Evolutionary conservation across 148 eudicot species (phyloP).

Genomic region (Chenopodium berlandieri): DNA sequence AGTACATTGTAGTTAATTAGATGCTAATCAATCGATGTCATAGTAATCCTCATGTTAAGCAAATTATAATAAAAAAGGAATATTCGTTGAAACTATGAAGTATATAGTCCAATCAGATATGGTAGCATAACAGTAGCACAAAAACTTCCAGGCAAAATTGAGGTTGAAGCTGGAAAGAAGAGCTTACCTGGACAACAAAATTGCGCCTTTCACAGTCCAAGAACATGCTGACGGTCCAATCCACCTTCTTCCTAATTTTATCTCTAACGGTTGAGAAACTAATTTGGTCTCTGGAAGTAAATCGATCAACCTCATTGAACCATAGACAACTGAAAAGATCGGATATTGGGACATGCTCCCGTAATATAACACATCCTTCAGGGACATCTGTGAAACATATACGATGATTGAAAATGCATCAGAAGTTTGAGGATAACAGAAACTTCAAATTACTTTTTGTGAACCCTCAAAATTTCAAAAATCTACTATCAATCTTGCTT

Average conservation of each 20-base stretch:
- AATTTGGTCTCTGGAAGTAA: slow-evolving; percentile 94
- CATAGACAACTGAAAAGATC: slow-evolving; percentile 94
- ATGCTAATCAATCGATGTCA: too few species aligned
- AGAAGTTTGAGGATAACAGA: not conserved
- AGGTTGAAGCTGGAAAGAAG: not conserved
- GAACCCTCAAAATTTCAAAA: too few species aligned
- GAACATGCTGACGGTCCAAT: slow-evolving; percentile 90
- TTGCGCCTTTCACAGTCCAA: slow-evolving; percentile 97
- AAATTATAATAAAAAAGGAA: not conserved
- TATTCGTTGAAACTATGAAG: not conserved
- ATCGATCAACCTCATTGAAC: slow-evolving; percentile 98
- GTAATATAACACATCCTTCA: slow-evolving; percentile 93
- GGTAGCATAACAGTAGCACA: not conserved
- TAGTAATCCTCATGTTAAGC: not conserved
- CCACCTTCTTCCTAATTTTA: slow-evolving; percentile 68
- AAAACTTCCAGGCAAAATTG: not conserved
- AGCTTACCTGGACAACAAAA: slow-evolving; percentile 84
- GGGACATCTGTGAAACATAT: slow-evolving; percentile 74
- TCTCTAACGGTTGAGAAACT: slow-evolving; percentile 93
- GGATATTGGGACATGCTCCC: slow-evolving; percentile 90
- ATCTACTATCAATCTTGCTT: not conserved
- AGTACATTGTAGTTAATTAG: too few species aligned
- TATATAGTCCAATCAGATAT: not conserved
- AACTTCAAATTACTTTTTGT: slow-evolving; percentile 3
- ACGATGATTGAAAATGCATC: slow-evolving; percentile 1